A percentile compares a stretch with the other conserved stretches of the same genome.
Conservation (phyloP, 495 filamentous ascomycete genomes). For the Chaetomium tenue region DNA sequence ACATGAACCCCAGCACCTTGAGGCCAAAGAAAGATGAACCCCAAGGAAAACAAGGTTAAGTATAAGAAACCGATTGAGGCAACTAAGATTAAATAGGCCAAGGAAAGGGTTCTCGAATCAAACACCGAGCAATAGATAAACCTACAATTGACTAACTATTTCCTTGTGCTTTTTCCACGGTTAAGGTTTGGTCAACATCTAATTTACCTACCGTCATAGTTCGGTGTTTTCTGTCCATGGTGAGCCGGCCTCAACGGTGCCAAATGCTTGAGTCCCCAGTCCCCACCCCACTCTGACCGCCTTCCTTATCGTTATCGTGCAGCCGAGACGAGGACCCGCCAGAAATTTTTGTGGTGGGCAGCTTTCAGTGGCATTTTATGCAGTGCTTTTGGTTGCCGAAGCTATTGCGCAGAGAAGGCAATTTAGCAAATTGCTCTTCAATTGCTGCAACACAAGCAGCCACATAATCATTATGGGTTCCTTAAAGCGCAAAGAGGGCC, state of each 20-base stretch:
- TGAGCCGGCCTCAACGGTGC: no score
- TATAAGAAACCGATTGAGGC: no score
- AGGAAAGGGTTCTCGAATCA: no score
- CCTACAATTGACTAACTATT: no score
- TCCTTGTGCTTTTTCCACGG: no score
- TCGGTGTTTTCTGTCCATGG: no score
- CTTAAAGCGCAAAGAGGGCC: constrained; percentile 50
- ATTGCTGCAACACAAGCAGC: constrained; percentile 23
- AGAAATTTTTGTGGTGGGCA: constrained; percentile 35
- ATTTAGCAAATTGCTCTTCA: constrained; percentile 22
- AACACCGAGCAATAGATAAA: no score
- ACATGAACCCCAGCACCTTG: neutral
- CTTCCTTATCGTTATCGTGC: constrained; percentile 37
- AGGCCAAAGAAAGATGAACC: no score
- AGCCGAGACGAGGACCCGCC: constrained; percentile 24
- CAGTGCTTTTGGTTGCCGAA: constrained; percentile 11
- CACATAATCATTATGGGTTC: constrained; percentile 40
- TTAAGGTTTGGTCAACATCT: no score
- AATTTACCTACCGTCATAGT: no score
- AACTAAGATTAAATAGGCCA: no score
- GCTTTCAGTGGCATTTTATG: constrained; percentile 19
- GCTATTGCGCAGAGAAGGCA: constrained; percentile 21
- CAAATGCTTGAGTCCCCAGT: neutral
- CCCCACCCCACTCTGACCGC: constrained; percentile 24
- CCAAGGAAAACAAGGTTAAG: no score